Base-by-base conservation (phyloP, 1,139 yeast genomes). In the Candida albicans region DNA sequence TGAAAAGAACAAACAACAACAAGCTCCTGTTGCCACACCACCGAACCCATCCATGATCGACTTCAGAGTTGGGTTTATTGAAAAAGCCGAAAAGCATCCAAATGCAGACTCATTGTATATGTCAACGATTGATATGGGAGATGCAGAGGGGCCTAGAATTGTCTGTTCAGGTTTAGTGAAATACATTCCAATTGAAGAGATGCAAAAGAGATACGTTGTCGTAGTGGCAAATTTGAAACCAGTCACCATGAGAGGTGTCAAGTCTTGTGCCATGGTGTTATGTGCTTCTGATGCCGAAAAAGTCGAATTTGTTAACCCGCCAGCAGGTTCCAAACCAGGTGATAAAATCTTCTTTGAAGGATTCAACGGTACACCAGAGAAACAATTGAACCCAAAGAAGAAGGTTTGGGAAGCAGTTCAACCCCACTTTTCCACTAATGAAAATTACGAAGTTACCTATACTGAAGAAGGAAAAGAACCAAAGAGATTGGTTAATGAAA, bases 71-170 rank as follows among this genome's bases (percentile, higher is more conserved):
- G 99, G 99, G 40, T 89, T 84, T 77, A 95, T 95, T 60, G 91
- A 91, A 72, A 93, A 93, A 75, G 97, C 97, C 40, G 78, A 87
- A 61, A 88, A 88, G 69, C 99, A 95, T 70, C 99, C 99, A 51
- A 95, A 95, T 64, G 99, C 99, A 33, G 99, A 95, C 68, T 78
- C 96, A 3, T 77, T 95, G 59, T 95, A 95, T 65, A 96, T 93
- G 49, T 91, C 98, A 29, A 93, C 99, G 44, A 93, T 95, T 59
- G 90, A 95, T 52, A 84, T 89, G 77, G 99, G 99, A 53, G 99
- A 93, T 59, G 91, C 76, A 53, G 95, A 87, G 60, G 96, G 96
- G 48, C 99, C 99, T 62, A 84, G 99, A 75, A 95, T 97, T 38
- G 96, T 95, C 42, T 95, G 99, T 73, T 88, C 96, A 12, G 99